phyloP scores from a whole-genome alignment of 192 early-diverging fungal species.

The Coemansia sp. region DNA sequence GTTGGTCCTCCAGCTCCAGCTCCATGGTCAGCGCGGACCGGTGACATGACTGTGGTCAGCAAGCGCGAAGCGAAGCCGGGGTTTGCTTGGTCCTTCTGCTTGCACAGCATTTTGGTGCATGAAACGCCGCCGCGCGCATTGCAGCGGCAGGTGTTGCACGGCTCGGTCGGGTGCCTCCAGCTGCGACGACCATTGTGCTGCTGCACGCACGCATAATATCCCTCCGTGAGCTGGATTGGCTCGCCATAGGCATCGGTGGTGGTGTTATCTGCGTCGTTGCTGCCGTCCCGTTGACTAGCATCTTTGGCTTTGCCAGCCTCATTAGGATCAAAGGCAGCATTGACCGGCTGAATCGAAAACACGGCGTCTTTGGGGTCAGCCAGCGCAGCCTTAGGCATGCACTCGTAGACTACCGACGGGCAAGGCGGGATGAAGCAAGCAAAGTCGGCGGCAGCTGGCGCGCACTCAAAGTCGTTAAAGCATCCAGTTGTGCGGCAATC shows the following conservation, averaged over 20 bases:
- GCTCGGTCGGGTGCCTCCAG: constrained; percentile 25
- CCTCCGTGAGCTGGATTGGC: constrained; percentile 15
- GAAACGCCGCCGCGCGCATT: constrained; percentile 16
- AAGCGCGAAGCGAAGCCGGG: neutral
- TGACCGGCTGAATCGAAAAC: constrained; percentile 7
- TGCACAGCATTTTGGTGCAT: constrained; percentile 45
- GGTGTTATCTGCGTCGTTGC: neutral
- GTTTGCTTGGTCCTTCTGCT: neutral
- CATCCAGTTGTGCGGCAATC: constrained; percentile 44
- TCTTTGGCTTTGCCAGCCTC: constrained; percentile 1
- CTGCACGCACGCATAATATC: constrained; percentile 27
- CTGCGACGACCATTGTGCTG: constrained; percentile 18
- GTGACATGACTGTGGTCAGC: constrained; percentile 22
- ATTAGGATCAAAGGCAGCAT: neutral
- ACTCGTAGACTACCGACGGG: constrained; percentile 22
- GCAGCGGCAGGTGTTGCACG: constrained; percentile 41
- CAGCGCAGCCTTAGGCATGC: constrained; percentile 20
- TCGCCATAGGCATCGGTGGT: neutral
- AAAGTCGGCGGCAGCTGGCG: constrained; percentile 11
- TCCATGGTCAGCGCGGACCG: neutral
- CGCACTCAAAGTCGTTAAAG: constrained; percentile 18
- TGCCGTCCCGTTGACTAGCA: neutral
- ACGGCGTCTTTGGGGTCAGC: constrained; percentile 18
- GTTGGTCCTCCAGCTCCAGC: neutral
- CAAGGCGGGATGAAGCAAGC: constrained; percentile 35